phyloP scores from a whole-genome alignment of 2,329 filamentous ascomycete genomes.

The Lecanoromycetidae sp. region DNA sequence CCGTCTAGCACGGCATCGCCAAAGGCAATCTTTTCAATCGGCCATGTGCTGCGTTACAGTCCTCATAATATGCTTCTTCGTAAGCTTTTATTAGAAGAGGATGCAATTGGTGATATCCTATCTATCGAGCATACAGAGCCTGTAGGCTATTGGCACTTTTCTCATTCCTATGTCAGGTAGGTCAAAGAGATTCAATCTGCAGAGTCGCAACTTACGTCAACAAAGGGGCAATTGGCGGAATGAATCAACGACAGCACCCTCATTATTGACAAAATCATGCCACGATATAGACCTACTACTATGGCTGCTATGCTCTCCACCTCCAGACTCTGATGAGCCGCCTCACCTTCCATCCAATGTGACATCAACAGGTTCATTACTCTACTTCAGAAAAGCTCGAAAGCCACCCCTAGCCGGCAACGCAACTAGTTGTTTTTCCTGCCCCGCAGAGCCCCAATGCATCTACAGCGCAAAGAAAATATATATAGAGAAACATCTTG shows the following conservation, averaged over 20 bases:
- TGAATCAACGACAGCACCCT: slow-evolving; percentile 62
- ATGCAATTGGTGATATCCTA: slow-evolving; percentile 69
- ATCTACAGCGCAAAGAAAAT: slow-evolving; percentile 76
- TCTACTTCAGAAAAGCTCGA: slow-evolving; percentile 61
- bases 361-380: slow-evolving; percentile 63
- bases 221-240: slow-evolving; percentile 79
- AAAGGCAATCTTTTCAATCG: slow-evolving; percentile 65
- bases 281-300: slow-evolving; percentile 86
- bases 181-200: slow-evolving; percentile 7
- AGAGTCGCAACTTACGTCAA: not conserved
- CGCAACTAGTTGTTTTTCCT: slow-evolving; percentile 80
- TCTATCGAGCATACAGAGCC: slow-evolving; percentile 88
- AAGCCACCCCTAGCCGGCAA: slow-evolving; percentile 64
- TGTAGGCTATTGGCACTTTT: slow-evolving; percentile 92
- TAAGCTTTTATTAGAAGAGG: slow-evolving; percentile 61
- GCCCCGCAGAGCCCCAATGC: slow-evolving; percentile 61
- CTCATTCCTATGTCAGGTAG: slow-evolving; percentile 70
- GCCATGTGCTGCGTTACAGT: slow-evolving; percentile 86
- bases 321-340: slow-evolving; percentile 29
- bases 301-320: slow-evolving; percentile 69
- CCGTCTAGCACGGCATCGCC: slow-evolving; percentile 19
- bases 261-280: slow-evolving; percentile 85
- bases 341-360: slow-evolving; percentile 62
- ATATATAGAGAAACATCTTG: slow-evolving; percentile 60
- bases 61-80: slow-evolving; percentile 82